phyloP scores from a whole-genome alignment of 768 basidiomycete genomes.

The Tylopilus balloui region DNA sequence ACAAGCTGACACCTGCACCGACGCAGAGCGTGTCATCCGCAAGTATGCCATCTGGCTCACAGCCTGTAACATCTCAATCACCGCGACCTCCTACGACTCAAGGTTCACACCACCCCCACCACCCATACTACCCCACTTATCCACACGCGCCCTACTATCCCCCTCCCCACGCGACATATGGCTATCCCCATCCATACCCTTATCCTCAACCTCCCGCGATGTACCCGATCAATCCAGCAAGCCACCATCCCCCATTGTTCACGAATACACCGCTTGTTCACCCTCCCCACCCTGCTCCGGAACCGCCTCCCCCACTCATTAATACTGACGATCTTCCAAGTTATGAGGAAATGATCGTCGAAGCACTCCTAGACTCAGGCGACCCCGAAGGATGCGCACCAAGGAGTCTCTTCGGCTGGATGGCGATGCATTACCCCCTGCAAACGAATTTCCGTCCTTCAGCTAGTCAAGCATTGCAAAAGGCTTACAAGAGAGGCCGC shows the following conservation, averaged over 20 bases:
- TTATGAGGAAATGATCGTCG: slow-evolving; percentile 90
- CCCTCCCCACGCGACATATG: slow-evolving; percentile 33
- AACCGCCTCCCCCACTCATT: slow-evolving; percentile 21
- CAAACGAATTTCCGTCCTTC: slow-evolving; percentile 88
- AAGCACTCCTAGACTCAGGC: slow-evolving; percentile 60
- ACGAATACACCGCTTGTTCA: slow-evolving; percentile 35
- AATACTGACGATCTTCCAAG: slow-evolving; percentile 63
- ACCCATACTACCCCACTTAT: slow-evolving; percentile 56
- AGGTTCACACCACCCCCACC: slow-evolving; percentile 44
- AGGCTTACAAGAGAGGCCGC: slow-evolving; percentile 77
- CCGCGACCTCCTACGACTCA: slow-evolving; percentile 20
- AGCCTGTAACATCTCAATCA: slow-evolving; percentile 18
- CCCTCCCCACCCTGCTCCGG: slow-evolving; percentile 30
- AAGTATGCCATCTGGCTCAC: slow-evolving; percentile 15
- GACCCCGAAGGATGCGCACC: slow-evolving; percentile 78
- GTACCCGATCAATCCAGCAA: slow-evolving; percentile 28
- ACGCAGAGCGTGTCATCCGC: slow-evolving; percentile 23
- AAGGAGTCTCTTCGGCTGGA: slow-evolving; percentile 81
- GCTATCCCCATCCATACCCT: slow-evolving; percentile 39
- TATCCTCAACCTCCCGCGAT: slow-evolving; percentile 30
- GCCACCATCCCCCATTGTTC: slow-evolving; percentile 30
- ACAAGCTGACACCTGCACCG: slow-evolving; percentile 19
- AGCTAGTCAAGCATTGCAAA: slow-evolving; percentile 85
- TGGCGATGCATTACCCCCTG: slow-evolving; percentile 75
- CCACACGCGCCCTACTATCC: slow-evolving; percentile 67